Evolutionary conservation across 2,329 filamentous ascomycete genomes (phyloP).

Genomic region (Fusarium continuum): DNA sequence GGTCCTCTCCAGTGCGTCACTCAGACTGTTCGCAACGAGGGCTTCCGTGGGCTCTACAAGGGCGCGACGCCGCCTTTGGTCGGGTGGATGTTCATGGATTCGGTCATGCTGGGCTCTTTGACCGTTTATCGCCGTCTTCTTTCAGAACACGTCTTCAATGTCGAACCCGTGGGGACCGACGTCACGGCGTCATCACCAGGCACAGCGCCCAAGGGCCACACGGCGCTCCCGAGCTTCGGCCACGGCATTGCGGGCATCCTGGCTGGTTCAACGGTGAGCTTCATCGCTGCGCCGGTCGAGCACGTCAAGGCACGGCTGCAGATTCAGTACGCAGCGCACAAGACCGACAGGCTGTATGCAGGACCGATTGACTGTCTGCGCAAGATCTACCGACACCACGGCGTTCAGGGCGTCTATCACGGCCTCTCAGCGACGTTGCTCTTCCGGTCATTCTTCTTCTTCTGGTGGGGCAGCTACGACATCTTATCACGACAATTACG

Average conservation of each 20-base stretch:
- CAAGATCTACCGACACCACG: slow-evolving; percentile 77
- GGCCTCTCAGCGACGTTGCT: slow-evolving; percentile 85
- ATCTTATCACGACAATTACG: slow-evolving; percentile 76
- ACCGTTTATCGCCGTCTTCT: slow-evolving; percentile 89
- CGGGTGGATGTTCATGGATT: slow-evolving; percentile 99
- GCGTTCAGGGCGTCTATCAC: slow-evolving; percentile 83
- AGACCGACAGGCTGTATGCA: slow-evolving; percentile 79
- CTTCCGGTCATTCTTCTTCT: slow-evolving; percentile 95
- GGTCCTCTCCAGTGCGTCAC: slow-evolving; percentile 87
- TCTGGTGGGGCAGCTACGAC: slow-evolving; percentile 98
- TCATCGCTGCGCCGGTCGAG: slow-evolving; percentile 93
- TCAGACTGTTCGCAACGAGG: slow-evolving; percentile 87
- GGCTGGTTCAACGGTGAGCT: slow-evolving; percentile 88
- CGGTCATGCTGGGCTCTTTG: slow-evolving; percentile 87
- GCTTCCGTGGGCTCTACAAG: slow-evolving; percentile 88
- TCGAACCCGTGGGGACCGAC: slow-evolving; percentile 34
- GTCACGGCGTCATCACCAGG: slow-evolving; percentile 19
- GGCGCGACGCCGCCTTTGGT: slow-evolving; percentile 90
- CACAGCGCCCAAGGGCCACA: slow-evolving; percentile 8
- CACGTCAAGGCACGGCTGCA: slow-evolving; percentile 95
- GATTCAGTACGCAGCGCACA: slow-evolving; percentile 87
- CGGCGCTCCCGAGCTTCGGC: slow-evolving; percentile 75
- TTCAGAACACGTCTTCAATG: slow-evolving; percentile 80
- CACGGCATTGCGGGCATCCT: slow-evolving; percentile 89
- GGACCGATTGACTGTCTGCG: slow-evolving; percentile 85